Percentiles rank a stretch among this genome's conserved stretches.
phyloP scores from a whole-genome alignment of 192 early-diverging fungal species.

The Coemansia sp. region DNA sequence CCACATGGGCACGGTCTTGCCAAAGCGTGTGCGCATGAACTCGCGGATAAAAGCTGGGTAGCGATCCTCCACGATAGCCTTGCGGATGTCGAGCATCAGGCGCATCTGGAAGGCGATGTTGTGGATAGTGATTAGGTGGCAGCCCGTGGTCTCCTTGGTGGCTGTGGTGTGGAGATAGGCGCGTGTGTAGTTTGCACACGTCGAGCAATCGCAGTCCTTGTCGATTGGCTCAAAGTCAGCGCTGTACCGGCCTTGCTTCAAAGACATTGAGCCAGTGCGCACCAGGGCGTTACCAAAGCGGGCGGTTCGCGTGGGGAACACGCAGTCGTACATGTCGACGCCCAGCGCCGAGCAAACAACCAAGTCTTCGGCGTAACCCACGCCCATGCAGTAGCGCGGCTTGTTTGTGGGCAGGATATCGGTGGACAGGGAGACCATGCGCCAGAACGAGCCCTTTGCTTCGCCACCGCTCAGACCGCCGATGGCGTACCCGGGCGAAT shows the following conservation, averaged over 20 bases:
- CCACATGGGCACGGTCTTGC: constrained; percentile 67
- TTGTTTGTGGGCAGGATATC: constrained; percentile 77
- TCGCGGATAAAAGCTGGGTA: constrained; percentile 70
- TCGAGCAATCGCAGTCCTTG: constrained; percentile 72
- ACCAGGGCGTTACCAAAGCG: constrained; percentile 86
- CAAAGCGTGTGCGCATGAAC: constrained; percentile 70
- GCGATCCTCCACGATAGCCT: constrained; percentile 65
- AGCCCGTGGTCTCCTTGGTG: constrained; percentile 75
- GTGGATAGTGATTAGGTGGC: constrained; percentile 80
- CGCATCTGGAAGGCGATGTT: constrained; percentile 85
- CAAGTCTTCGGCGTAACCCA: constrained; percentile 82
- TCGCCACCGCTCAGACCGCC: constrained; percentile 87
- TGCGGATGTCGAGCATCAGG: constrained; percentile 76
- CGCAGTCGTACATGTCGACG: constrained; percentile 91
- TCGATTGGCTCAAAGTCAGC: constrained; percentile 73
- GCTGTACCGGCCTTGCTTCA: constrained; percentile 64
- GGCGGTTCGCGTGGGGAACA: constrained; percentile 86
- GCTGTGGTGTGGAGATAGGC: constrained; percentile 70
- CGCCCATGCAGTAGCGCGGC: constrained; percentile 91
- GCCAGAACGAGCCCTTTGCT: constrained; percentile 84
- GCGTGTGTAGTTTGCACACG: constrained; percentile 73
- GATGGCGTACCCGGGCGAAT: constrained; percentile 82
- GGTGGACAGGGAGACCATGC: constrained; percentile 78
- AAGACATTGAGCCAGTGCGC: constrained; percentile 64
- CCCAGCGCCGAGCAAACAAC: constrained; percentile 85